A percentile compares a stretch with the other conserved stretches of the same genome.
phyloP scores from a whole-genome alignment of 148 eudicot genomes.

The Rhododendron ferrugineum region DNA sequence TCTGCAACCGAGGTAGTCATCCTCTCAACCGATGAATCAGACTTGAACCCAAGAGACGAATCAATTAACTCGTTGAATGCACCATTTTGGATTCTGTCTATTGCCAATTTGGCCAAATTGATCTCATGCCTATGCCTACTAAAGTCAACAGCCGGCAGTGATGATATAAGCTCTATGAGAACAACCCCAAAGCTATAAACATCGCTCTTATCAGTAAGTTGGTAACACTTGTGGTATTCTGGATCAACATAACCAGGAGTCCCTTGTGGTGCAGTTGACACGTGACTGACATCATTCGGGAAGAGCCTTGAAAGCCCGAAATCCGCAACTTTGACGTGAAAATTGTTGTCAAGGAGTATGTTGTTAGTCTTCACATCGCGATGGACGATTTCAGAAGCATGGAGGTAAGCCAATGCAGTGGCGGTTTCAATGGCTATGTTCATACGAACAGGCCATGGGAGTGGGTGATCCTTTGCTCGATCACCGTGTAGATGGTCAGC shows the following conservation, averaged over 20 bases:
- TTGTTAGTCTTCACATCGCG: conserved; percentile 6
- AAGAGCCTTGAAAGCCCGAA: conserved; percentile 41
- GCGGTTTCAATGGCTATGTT: too few species aligned
- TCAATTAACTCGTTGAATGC: conserved; percentile 32
- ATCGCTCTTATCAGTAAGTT: conserved; percentile 47
- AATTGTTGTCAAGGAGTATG: conserved; percentile 14
- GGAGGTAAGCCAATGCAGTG: too few species aligned
- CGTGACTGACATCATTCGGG: neutral
- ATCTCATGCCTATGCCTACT: neutral
- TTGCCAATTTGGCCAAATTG: conserved; percentile 17
- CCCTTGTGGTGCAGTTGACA: neutral
- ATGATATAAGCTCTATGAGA: conserved; percentile 27
- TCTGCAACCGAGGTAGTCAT: conserved; percentile 36
- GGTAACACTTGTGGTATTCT: conserved; percentile 39
- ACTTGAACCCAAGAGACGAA: conserved; percentile 21
- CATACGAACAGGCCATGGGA: too few species aligned
- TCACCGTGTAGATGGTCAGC: too few species aligned
- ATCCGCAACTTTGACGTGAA: conserved; percentile 38
- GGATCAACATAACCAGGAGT: conserved; percentile 36
- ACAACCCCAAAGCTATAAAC: conserved; percentile 70
- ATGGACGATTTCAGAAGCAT: conserved; percentile 4
- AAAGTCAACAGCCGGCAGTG: conserved; percentile 4
- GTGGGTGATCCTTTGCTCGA: too few species aligned
- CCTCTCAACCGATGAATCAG: conserved; percentile 16
- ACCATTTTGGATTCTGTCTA: conserved; percentile 30